Conservation (phyloP, 2,329 filamentous ascomycete species). For the Madurella mycetomatis region DNA sequence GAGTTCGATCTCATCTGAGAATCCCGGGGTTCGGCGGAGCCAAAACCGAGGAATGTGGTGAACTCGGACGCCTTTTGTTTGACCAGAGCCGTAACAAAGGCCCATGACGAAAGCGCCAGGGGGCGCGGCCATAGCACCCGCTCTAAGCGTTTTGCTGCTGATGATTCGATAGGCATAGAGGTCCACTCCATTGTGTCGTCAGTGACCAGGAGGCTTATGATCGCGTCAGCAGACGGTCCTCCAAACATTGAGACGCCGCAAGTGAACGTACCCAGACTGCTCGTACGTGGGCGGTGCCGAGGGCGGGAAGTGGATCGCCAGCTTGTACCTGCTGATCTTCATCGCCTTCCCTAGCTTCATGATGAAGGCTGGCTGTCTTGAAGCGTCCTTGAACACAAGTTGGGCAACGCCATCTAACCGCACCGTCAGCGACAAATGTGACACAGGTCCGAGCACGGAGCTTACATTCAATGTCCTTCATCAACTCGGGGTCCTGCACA, state of each 20-base stretch:
- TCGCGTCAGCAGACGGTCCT: constrained; percentile 22
- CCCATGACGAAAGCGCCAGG: constrained; percentile 47
- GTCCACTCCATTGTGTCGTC: constrained; percentile 46
- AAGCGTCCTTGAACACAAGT: constrained; percentile 39
- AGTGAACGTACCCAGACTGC: constrained; percentile 51
- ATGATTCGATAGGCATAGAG: constrained; percentile 45
- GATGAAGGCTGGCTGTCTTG: constrained; percentile 40
- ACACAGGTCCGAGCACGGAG: constrained; percentile 10
- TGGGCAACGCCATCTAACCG: constrained; percentile 42
- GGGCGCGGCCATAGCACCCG: constrained; percentile 52
- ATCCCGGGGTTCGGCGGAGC: constrained; percentile 18
- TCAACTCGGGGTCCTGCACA: constrained; percentile 47
- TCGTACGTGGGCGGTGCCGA: constrained; percentile 56
- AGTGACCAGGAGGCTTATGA: constrained; percentile 44
- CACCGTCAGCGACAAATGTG: constrained; percentile 15
- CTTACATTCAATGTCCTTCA: constrained; percentile 46
- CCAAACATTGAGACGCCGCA: neutral
- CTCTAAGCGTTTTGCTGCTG: constrained; percentile 41
- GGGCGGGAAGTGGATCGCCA: constrained; percentile 57
- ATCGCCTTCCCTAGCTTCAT: constrained; percentile 43
- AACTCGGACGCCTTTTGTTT: constrained; percentile 43
- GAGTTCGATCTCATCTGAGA: neutral
- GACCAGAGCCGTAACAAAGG: constrained; percentile 46
- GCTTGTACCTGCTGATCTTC: constrained; percentile 50
- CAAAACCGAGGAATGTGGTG: constrained; percentile 44